A percentile compares a stretch with the other conserved stretches of the same genome.
Conservation (phyloP, 257 asterid genomes). For the Plantago elongata region DNA sequence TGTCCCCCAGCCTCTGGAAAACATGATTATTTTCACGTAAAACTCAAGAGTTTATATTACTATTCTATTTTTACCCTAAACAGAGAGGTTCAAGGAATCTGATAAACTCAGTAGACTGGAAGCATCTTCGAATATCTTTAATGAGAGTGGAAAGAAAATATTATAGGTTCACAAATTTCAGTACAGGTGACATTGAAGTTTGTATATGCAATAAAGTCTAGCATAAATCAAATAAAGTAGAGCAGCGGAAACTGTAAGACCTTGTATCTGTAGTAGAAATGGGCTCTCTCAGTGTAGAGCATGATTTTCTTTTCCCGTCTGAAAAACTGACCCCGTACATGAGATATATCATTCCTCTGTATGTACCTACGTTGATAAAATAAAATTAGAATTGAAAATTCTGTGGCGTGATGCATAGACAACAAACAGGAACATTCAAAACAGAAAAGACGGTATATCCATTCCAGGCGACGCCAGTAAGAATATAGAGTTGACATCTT, state of each 20-base stretch:
- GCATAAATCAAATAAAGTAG: neutral
- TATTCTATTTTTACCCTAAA: too few species aligned
- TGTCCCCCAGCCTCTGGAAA: too few species aligned
- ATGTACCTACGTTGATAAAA: slow-evolving; percentile 44
- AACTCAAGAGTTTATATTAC: too few species aligned
- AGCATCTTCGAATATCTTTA: too few species aligned
- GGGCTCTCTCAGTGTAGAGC: slow-evolving; percentile 96
- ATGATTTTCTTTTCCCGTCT: slow-evolving; percentile 73
- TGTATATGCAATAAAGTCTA: neutral
- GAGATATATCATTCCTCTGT: slow-evolving; percentile 75
- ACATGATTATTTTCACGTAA: too few species aligned
- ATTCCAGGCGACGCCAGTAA: slow-evolving; percentile 1
- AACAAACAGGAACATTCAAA: slow-evolving; percentile 5
- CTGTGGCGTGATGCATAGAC: neutral
- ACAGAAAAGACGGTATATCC: neutral
- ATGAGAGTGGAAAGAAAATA: too few species aligned
- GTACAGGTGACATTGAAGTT: neutral
- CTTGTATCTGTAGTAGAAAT: slow-evolving; percentile 96
- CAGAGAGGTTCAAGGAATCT: too few species aligned
- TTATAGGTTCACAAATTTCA: neutral
- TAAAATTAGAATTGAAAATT: slow-evolving; percentile 5
- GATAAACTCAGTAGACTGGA: too few species aligned
- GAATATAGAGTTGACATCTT: slow-evolving; percentile 27
- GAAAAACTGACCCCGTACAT: slow-evolving; percentile 78
- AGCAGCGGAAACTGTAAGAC: slow-evolving; percentile 30